Evolutionary conservation across 78 protist species (phyloP).

Genomic region (Dictyostelium firmibasis): DNA sequence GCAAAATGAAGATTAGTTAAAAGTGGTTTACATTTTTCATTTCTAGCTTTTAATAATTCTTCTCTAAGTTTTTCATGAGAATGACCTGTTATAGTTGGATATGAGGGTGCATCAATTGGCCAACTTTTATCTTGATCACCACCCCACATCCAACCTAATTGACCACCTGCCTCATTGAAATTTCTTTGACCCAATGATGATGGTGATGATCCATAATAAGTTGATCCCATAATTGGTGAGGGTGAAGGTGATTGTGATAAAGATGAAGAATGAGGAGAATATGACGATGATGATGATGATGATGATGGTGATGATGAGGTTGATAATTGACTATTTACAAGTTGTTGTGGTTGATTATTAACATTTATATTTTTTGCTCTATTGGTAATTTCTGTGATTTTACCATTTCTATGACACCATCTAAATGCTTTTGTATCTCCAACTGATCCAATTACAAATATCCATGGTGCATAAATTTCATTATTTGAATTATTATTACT

Average conservation of each 20-base stretch:
- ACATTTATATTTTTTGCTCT: background rate
- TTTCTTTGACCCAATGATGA: background rate
- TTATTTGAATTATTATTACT: background rate
- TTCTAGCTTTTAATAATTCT: conserved; percentile 6
- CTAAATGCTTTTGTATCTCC: conserved; percentile 67
- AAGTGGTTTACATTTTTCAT: conserved; percentile 40
- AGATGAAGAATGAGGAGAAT: background rate
- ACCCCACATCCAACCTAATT: conserved; percentile 76
- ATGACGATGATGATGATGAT: background rate
- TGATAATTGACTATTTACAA: background rate
- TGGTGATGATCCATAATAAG: background rate
- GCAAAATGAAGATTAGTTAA: conserved; percentile 64
- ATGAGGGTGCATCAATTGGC: conserved; percentile 45
- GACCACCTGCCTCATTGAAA: conserved; percentile 79
- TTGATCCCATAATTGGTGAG: background rate
- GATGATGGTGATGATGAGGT: background rate
- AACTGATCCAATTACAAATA: conserved; percentile 65
- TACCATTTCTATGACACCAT: conserved; percentile 28
- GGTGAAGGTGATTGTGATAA: background rate
- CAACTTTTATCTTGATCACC: conserved; percentile 51
- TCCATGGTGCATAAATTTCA: conserved; percentile 33
- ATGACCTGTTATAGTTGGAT: background rate
- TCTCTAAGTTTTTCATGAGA: background rate
- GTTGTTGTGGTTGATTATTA: background rate
- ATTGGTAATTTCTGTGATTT: conserved; percentile 53